Conservation (phyloP, 1,139 yeast genomes). For the Geotrichum citri-aurantii region DNA sequence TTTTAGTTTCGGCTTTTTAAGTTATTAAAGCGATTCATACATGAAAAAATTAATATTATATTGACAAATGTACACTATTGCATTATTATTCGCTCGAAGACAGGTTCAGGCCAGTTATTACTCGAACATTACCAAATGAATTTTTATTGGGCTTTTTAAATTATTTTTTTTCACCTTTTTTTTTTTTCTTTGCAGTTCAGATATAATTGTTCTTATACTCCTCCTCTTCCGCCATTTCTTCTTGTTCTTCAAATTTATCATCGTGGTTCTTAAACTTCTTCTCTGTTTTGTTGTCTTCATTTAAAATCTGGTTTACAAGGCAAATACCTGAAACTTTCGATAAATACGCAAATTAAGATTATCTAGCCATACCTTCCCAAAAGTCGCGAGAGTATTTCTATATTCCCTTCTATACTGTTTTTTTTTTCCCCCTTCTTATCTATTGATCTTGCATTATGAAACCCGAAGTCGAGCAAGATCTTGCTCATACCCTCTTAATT, state of each 20-base stretch:
- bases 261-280: too few relatives aligned
- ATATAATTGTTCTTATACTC: not conserved
- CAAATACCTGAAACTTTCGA: not conserved
- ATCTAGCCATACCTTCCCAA: not conserved
- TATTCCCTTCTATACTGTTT: not conserved
- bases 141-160: not conserved
- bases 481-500: conserved; percentile 87
- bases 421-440: not conserved
- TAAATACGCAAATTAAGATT: not conserved
- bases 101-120: not conserved
- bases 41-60: not conserved
- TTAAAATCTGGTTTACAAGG: not conserved
- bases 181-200: not conserved
- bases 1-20: not conserved
- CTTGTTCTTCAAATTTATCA: not conserved
- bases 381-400: not conserved
- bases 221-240: not conserved
- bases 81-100: not conserved
- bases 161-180: not conserved
- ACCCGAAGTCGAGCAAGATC: conserved; percentile 96
- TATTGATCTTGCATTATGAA: conserved; percentile 48
- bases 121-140: not conserved
- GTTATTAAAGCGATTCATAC: not conserved
- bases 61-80: not conserved
- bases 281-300: not conserved